Evolutionary conservation across 2,329 filamentous ascomycete genomes (phyloP), one percentile per base, ranked within the genome.

Genomic region (Keithomyces neogunnii): DNA sequence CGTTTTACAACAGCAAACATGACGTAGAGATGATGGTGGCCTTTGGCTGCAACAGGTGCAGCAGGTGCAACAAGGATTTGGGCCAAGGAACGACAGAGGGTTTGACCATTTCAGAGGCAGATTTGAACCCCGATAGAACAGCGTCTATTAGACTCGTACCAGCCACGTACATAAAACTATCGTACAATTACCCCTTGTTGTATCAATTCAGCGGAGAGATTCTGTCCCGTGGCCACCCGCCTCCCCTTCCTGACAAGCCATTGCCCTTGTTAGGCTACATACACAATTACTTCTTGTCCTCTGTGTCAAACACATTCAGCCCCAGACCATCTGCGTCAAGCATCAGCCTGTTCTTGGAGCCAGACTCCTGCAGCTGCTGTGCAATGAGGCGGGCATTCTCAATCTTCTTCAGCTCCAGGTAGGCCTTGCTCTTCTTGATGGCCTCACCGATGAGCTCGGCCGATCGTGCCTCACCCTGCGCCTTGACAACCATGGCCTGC

Each of bases 401-500:
- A 63, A 99, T 95, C 79, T 95, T 93, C 74, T 95, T 89, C 66
- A 99, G 81, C 73, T 97, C 93, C 57, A 99, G 83, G 70, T 99
- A 99, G 58, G 89, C 87, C 74, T 91, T 87, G 77, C 81, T 95
- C 86, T 97, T 99, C 88, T 97, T 99, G 84, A 99, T 95, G 55
- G 93, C 93, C 49, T 99, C 93, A 72, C 93, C 93, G 64, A 99
- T 96, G 57, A 99, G 85, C 74, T 99, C 91, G 45, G 93, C 93
- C 39, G 93, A 97, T 59, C 93, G 88, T 47, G 93, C 93, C 76
- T 99, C 93, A 89, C 93, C 93, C 83, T 97, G 93, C 3, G 93
- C 93, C 73, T 90, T 89, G 66, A 99, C 93, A 51, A 99, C 90
- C 76, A 91, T 96, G 62, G 93, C 93, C 75, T 99, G 93, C 80